phyloP scores from a whole-genome alignment of 1,139 yeast species.

The Yarrowia galli region DNA sequence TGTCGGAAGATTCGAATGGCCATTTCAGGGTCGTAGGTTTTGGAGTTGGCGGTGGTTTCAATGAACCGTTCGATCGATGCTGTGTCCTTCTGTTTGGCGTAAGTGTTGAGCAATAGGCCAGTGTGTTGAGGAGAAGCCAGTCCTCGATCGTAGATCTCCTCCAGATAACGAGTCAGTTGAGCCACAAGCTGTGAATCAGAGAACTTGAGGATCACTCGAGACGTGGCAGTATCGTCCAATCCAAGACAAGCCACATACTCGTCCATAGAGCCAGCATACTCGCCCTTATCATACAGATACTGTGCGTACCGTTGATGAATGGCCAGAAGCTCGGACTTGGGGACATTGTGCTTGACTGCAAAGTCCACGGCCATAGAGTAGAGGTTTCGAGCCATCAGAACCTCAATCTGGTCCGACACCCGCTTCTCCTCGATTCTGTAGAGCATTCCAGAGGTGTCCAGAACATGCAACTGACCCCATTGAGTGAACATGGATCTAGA shows the following conservation, averaged over 20 bases:
- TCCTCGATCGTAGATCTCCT: conserved; percentile 61
- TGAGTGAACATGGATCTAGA: conserved; percentile 63
- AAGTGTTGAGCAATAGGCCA: conserved; percentile 79
- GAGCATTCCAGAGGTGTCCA: conserved; percentile 79
- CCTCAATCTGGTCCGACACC: conserved; percentile 69
- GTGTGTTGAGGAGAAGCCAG: conserved; percentile 78
- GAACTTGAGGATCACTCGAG: conserved; percentile 80
- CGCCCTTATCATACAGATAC: conserved; percentile 68
- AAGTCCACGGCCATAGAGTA: conserved; percentile 76
- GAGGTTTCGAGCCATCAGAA: conserved; percentile 72
- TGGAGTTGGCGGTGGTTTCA: conserved; percentile 49
- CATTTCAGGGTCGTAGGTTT: conserved; percentile 69
- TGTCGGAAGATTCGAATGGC: conserved; percentile 80
- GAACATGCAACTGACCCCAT: conserved; percentile 64
- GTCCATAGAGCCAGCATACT: conserved; percentile 70
- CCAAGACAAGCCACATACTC: conserved; percentile 67
- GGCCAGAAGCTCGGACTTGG: conserved; percentile 54
- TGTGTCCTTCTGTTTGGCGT: conserved; percentile 75
- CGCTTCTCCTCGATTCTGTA: conserved; percentile 73
- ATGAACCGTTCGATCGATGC: conserved; percentile 68
- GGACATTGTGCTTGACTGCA: conserved; percentile 59
- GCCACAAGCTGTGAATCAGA: conserved; percentile 82
- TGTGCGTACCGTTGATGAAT: conserved; percentile 78
- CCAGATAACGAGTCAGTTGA: conserved; percentile 69
- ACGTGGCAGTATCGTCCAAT: conserved; percentile 56